phyloP scores from a whole-genome alignment of 108 stramenopile genomes.

The Skeletonema potamos region DNA sequence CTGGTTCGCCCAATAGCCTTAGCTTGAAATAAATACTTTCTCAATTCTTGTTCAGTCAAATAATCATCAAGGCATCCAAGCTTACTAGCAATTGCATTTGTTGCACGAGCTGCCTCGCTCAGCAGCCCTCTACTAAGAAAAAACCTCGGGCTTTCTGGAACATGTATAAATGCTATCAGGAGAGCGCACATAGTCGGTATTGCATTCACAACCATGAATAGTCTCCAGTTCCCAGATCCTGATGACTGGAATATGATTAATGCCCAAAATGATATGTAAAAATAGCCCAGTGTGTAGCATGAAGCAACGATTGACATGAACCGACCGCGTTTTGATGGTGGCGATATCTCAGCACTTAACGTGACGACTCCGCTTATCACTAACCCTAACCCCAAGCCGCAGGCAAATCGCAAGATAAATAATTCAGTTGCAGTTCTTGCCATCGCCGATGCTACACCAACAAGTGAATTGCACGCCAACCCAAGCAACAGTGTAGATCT shows the following conservation, averaged over 20 bases:
- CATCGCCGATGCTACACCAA: conserved; percentile 23
- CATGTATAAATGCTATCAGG: conserved; percentile 5
- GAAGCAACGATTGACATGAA: conserved; percentile 45
- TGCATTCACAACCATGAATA: conserved; percentile 32
- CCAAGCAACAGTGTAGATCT: conserved; percentile 27
- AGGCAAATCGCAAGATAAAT: conserved; percentile 22
- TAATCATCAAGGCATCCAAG: conserved; percentile 11
- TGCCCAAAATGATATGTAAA: conserved; percentile 43
- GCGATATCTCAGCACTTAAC: conserved; percentile 34
- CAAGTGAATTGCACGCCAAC: conserved; percentile 22
- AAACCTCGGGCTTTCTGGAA: conserved; percentile 24
- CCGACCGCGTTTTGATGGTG: conserved; percentile 26
- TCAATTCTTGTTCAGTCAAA: conserved; percentile 30
- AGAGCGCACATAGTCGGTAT: conserved; percentile 31
- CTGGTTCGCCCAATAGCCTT: conserved; percentile 19
- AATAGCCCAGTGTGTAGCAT: conserved; percentile 35
- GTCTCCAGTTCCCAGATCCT: conserved; percentile 37
- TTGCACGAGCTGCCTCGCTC: conserved; percentile 20
- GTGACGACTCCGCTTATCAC: conserved; percentile 37
- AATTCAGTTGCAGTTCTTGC: conserved; percentile 25
- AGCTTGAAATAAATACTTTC: conserved; percentile 16
- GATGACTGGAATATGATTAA: conserved; percentile 24
- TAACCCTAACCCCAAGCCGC: conserved; percentile 38
- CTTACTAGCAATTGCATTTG: conserved; percentile 25
- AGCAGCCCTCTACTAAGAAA: conserved; percentile 28